phyloP scores from a whole-genome alignment of 176 grass and related monocot genomes.

The Tuctoria greenei region DNA sequence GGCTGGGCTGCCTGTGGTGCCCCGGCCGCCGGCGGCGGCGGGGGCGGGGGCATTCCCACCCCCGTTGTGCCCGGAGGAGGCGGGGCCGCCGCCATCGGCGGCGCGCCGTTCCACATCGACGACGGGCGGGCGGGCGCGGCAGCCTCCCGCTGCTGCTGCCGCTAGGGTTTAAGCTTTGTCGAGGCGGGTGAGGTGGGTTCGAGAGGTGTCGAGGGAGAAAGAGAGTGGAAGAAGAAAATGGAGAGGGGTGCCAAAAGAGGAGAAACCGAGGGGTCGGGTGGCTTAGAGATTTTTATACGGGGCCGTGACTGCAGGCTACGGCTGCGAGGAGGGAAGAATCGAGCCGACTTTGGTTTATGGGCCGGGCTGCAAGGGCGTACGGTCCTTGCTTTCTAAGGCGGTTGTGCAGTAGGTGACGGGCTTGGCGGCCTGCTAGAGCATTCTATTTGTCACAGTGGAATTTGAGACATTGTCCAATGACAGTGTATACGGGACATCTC shows the following conservation, averaged over 20 bases:
- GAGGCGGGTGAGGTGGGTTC: neutral
- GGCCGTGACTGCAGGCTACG: neutral
- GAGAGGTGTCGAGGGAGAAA: slow-evolving; percentile 15
- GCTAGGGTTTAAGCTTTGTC: slow-evolving; percentile 39
- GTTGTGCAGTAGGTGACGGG: neutral
- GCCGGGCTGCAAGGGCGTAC: neutral
- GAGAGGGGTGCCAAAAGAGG: no score
- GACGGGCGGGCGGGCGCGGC: slow-evolving; percentile 9
- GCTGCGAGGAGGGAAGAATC: neutral
- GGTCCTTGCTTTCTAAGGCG: neutral
- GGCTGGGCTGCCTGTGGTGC: slow-evolving; percentile 46
- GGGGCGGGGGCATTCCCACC: slow-evolving; percentile 43
- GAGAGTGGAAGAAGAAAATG: neutral
- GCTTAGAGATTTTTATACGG: slow-evolving; percentile 16
- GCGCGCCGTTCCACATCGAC: slow-evolving; percentile 59
- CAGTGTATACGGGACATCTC: no score
- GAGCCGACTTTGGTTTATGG: slow-evolving; percentile 32
- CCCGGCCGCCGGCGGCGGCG: slow-evolving; percentile 58
- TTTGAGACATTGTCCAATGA: no score
- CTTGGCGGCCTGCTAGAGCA: no score
- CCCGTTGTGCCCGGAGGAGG: slow-evolving; percentile 46
- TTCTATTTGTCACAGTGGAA: no score
- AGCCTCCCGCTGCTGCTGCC: slow-evolving; percentile 40
- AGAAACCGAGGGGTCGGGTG: neutral
- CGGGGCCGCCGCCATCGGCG: slow-evolving; percentile 50